Conservation (phyloP, 306 rosid genomes). For the Begonia masoniana region DNA sequence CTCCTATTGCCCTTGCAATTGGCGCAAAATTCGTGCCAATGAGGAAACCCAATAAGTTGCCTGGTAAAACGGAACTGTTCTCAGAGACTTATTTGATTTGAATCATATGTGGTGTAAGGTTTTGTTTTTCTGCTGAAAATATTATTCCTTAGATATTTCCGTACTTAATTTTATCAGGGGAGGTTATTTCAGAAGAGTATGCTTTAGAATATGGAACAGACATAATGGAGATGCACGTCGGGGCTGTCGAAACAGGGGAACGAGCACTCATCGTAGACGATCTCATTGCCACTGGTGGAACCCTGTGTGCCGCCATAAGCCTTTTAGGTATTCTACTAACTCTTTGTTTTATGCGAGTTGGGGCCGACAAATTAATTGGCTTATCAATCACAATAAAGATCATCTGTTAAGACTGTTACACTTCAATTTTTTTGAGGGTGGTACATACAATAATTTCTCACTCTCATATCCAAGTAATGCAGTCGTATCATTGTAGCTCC, state of each 20-base stretch:
- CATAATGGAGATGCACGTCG: constrained; percentile 93
- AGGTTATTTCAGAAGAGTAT: constrained; percentile 94
- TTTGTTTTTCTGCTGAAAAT: neutral
- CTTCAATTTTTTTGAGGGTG: no score
- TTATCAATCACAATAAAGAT: no score
- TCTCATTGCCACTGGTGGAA: constrained; percentile 98
- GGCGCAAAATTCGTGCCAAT: constrained; percentile 97
- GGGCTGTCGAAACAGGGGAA: constrained; percentile 83
- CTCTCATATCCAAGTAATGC: no score
- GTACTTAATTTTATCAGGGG: constrained; percentile 31
- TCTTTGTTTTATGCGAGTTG: neutral
- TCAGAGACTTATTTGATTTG: neutral
- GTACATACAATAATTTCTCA: no score
- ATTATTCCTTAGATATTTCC: no score
- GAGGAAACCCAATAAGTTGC: constrained; percentile 95
- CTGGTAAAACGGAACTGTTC: constrained; percentile 35
- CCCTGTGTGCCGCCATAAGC: constrained; percentile 76
- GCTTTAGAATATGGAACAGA: constrained; percentile 94
- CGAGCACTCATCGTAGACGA: constrained; percentile 89
- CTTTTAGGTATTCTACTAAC: constrained; percentile 53
- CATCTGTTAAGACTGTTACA: no score
- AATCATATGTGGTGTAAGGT: no score
- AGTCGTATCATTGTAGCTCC: no score
- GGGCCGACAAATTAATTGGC: no score
- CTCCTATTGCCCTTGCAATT: constrained; percentile 92